These are phyloP conservation scores for Breynia disticha DNA, from an alignment of 441 rosid species.

Conservation along the genomic window DNA sequence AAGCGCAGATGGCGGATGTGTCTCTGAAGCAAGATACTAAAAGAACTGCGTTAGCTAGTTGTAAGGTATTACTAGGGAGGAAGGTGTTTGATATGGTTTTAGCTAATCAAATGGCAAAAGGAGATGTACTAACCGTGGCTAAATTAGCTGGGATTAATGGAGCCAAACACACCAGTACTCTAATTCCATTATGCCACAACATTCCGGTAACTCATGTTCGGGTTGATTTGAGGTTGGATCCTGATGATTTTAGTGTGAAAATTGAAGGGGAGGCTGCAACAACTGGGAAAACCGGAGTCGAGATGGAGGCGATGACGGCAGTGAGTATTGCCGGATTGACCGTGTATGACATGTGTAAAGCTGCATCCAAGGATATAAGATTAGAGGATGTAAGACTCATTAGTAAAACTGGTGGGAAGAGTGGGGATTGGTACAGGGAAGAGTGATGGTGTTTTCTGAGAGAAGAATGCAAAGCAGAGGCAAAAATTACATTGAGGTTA, in stretches of 20 bases:
- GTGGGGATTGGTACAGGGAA: slow-evolving; percentile 56
- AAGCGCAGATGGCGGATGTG: slow-evolving; percentile 92
- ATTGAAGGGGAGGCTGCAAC: slow-evolving; percentile 77
- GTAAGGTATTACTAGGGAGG: slow-evolving; percentile 65
- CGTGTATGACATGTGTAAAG: slow-evolving; percentile 95
- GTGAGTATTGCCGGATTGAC: slow-evolving; percentile 72
- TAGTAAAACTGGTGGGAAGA: slow-evolving; percentile 75
- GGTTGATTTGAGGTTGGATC: slow-evolving; percentile 52
- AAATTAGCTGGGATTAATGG: slow-evolving; percentile 83
- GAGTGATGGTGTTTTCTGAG: not conserved
- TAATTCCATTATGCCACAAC: slow-evolving; percentile 81
- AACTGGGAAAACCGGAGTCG: slow-evolving; percentile 82
- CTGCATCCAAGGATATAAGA: slow-evolving; percentile 70
- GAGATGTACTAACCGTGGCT: slow-evolving; percentile 87
- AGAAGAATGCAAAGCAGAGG: not conserved
- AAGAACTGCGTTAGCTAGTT: slow-evolving; percentile 65
- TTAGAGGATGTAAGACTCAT: slow-evolving; percentile 54
- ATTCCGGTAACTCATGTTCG: slow-evolving; percentile 54
- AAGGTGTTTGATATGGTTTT: slow-evolving; percentile 66
- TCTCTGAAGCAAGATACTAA: slow-evolving; percentile 53
- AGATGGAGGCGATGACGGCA: slow-evolving; percentile 94
- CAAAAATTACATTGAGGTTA: too few species aligned
- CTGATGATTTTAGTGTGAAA: slow-evolving; percentile 51
- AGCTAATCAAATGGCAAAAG: slow-evolving; percentile 78
- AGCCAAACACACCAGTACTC: slow-evolving; percentile 74